These are phyloP conservation scores for barley (Hordeum vulgare) DNA, from an alignment of 176 grass and related monocot species.

Conservation along the genomic window DNA sequence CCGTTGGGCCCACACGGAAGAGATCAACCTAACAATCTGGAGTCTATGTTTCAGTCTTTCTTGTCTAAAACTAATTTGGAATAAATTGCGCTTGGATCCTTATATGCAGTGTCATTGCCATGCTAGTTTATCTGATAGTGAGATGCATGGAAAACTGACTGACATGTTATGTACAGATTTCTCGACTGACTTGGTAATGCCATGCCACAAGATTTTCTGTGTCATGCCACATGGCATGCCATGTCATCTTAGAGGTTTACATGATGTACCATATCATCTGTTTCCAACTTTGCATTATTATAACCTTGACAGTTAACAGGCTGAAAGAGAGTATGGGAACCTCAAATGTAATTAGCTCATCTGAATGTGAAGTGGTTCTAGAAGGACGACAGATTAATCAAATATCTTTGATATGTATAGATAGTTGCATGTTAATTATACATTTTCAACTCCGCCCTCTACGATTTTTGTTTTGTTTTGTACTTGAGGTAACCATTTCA, in stretches of 20 bases:
- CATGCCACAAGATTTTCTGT: not conserved
- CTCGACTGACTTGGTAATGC: not conserved
- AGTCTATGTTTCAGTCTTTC: not conserved
- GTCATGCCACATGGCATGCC: not conserved
- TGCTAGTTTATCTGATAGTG: not conserved
- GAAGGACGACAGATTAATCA: not conserved
- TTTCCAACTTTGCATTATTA: not conserved
- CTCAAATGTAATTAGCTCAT: not conserved
- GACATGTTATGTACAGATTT: not conserved
- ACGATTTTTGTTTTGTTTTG: too few species aligned
- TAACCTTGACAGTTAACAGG: not conserved
- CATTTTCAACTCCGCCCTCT: not conserved
- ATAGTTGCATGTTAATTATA: not conserved
- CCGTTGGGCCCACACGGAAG: too few species aligned
- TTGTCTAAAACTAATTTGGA: not conserved
- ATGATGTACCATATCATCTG: not conserved
- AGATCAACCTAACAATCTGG: too few species aligned
- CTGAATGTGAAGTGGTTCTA: not conserved
- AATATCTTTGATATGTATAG: not conserved
- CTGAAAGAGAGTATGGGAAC: not conserved
- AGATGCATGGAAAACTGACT: not conserved
- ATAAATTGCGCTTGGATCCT: not conserved
- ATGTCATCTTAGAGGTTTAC: not conserved
- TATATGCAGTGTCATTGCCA: not conserved
- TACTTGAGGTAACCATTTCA: not conserved